A percentile compares a stretch with the other conserved stretches of the same genome.
phyloP scores from a whole-genome alignment of 2,329 filamentous ascomycete species.

The Diaporthe australafricana region DNA sequence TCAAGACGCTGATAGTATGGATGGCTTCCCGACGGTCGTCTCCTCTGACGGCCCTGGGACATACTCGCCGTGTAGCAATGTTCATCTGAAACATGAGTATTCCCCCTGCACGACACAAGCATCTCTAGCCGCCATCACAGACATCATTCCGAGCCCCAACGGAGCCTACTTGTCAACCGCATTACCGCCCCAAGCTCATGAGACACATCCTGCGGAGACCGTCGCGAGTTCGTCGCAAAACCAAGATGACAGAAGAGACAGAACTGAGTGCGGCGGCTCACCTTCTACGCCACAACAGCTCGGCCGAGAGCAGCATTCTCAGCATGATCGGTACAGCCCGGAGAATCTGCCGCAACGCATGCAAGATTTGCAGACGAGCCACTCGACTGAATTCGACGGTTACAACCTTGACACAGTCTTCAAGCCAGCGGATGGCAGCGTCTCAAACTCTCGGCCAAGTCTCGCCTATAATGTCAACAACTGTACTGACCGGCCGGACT shows the following conservation, averaged over 20 bases:
- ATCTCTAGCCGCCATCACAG: conserved; percentile 16
- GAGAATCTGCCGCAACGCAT: conserved; percentile 13
- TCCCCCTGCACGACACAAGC: conserved; percentile 37
- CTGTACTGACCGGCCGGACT: background rate
- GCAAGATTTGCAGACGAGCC: conserved; percentile 13
- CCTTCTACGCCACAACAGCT: background rate
- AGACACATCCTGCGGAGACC: background rate
- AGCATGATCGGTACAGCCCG: background rate
- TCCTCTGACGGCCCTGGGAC: conserved; percentile 10
- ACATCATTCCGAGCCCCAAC: background rate
- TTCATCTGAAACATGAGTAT: conserved; percentile 32
- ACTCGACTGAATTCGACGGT: background rate
- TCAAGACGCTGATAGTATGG: conserved; percentile 3
- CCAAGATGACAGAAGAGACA: background rate
- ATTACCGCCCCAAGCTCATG: background rate
- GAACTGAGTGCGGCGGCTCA: background rate
- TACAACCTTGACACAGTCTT: background rate
- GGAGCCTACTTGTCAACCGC: background rate
- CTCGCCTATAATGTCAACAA: background rate
- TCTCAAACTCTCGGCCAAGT: background rate
- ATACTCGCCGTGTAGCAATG: conserved; percentile 15
- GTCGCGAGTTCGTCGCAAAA: background rate
- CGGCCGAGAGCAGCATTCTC: background rate
- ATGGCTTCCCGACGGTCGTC: conserved; percentile 3
- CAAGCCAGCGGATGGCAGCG: background rate